A percentile compares a stretch with the other conserved stretches of the same genome.
These are phyloP conservation scores for Hypholoma sublateritium DNA, from an alignment of 768 basidiomycete genomes.

Conservation along the genomic window DNA sequence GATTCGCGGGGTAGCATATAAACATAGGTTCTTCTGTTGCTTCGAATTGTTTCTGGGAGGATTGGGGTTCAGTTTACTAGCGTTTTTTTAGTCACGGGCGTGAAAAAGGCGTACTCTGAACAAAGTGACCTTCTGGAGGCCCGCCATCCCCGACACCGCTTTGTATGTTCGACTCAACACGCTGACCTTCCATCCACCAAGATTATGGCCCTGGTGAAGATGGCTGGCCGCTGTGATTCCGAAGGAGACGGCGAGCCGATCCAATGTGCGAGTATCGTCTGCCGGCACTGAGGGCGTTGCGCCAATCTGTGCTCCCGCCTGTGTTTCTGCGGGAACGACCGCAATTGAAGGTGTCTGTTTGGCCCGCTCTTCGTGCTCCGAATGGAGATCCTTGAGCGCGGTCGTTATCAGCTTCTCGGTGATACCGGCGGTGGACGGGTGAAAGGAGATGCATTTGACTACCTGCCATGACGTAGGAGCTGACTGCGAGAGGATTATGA, in stretches of 20 bases:
- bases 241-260: slow-evolving; percentile 42
- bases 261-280: slow-evolving; percentile 5
- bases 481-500: no score
- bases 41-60: slow-evolving; percentile 45
- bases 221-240: slow-evolving; percentile 45
- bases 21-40: slow-evolving; percentile 43
- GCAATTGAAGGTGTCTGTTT: no score
- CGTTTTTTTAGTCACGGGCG: neutral
- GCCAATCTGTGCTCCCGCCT: no score
- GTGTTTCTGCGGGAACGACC: no score
- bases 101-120: slow-evolving; percentile 36
- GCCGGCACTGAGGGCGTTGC: neutral
- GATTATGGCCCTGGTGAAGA: slow-evolving; percentile 39
- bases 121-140: slow-evolving; percentile 40
- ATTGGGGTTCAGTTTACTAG: neutral
- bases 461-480: no score
- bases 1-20: slow-evolving; percentile 49
- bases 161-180: slow-evolving; percentile 44
- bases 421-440: no score
- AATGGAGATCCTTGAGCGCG: no score
- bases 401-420: no score
- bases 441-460: no score
- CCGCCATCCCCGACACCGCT: slow-evolving; percentile 36
- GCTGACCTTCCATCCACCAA: slow-evolving; percentile 46
- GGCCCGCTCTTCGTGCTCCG: no score